Conservation (phyloP, 352 stramenopile genomes). For the Pythium grandisporangium region DNA sequence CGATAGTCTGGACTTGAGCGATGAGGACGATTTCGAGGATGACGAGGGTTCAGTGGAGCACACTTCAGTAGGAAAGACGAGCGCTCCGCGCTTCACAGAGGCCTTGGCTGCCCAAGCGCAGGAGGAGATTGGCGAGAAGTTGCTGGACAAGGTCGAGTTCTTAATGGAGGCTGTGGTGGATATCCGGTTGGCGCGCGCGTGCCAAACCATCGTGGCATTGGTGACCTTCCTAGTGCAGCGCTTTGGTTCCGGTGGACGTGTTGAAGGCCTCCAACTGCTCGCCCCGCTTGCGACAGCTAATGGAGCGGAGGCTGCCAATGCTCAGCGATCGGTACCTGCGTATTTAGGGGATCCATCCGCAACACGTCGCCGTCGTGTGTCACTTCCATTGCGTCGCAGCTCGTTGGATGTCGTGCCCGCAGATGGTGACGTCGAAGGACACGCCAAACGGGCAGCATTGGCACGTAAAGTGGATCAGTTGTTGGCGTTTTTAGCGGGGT, state of each 20-base stretch:
- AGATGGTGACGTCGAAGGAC: background rate
- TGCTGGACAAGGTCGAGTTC: constrained; percentile 56
- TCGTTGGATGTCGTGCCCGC: constrained; percentile 3
- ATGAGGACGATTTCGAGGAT: constrained; percentile 3
- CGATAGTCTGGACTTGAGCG: constrained; percentile 1
- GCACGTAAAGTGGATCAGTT: constrained; percentile 13
- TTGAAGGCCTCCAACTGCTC: background rate
- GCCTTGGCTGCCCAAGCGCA: constrained; percentile 5
- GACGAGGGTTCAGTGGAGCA: constrained; percentile 5
- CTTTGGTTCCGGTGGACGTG: constrained; percentile 9
- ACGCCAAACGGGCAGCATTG: background rate
- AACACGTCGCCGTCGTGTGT: constrained; percentile 6
- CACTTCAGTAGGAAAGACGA: too few relatives aligned
- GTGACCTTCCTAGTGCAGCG: constrained; percentile 45
- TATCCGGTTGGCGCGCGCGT: constrained; percentile 38
- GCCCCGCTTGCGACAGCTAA: background rate
- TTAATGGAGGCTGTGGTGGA: constrained; percentile 65
- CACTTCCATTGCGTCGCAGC: constrained; percentile 9
- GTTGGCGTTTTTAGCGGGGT: constrained; percentile 21
- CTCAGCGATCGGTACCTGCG: too few relatives aligned
- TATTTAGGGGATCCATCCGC: background rate
- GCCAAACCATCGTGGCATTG: constrained; percentile 46
- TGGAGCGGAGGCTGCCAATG: too few relatives aligned
- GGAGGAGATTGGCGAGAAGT: constrained; percentile 25
- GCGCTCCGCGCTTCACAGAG: too few relatives aligned